Percentiles rank a stretch among this genome's conserved stretches.
Evolutionary conservation across 106 monocot genomes (phyloP).

Genomic region (Allium sativum): DNA sequence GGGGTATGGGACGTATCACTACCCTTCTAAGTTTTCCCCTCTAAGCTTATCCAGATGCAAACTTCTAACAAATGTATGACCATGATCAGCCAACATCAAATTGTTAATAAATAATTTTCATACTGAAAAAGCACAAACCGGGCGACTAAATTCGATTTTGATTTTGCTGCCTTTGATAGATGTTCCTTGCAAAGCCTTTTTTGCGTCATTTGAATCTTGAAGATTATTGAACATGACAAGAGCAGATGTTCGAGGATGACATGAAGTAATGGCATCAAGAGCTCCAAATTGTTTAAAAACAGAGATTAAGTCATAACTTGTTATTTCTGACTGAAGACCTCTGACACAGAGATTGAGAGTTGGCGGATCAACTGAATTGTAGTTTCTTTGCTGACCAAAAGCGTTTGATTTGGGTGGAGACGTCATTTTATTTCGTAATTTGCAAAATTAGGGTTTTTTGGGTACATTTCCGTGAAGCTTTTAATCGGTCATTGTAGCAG

Average conservation of each 20-base stretch:
- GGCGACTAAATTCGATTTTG: conserved; percentile 64
- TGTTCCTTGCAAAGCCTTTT: conserved; percentile 37
- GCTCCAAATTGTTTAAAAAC: conserved; percentile 42
- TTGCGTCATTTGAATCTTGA: conserved; percentile 55
- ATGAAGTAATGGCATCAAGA: conserved; percentile 52
- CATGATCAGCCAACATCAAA: no score
- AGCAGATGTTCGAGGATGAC: conserved; percentile 49
- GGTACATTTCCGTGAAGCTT: no score
- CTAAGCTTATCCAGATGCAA: no score
- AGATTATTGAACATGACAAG: conserved; percentile 57
- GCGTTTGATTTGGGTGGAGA: no score
- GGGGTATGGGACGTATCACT: no score
- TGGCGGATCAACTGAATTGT: not conserved
- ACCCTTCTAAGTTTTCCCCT: no score
- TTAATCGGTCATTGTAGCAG: no score
- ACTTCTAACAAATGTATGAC: no score
- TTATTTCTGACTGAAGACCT: conserved; percentile 40
- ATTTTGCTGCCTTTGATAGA: conserved; percentile 33
- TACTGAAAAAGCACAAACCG: conserved; percentile 7
- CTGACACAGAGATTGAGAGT: conserved; percentile 70
- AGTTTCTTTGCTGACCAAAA: no score
- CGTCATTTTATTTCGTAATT: no score
- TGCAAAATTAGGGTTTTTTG: no score
- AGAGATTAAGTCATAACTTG: conserved; percentile 53
- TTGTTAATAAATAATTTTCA: no score